Evolutionary conservation across 306 rosid genomes (phyloP).

Genomic region (Argentina anserina): DNA sequence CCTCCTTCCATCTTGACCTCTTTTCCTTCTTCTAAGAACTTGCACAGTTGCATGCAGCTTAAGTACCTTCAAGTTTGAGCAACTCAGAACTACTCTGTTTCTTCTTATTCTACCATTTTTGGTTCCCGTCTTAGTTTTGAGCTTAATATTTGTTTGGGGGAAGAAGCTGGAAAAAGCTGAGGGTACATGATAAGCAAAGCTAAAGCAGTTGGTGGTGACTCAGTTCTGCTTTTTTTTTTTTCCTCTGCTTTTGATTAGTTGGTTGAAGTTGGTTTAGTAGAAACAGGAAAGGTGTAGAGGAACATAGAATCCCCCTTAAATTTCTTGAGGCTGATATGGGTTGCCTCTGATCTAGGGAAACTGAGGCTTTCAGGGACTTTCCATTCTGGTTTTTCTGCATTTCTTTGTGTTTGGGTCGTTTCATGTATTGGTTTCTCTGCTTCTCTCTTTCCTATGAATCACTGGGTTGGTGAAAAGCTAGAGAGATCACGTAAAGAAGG

Average conservation of each 20-base stretch:
- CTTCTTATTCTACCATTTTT: neutral
- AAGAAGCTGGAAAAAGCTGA: conserved; percentile 6
- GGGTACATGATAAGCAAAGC: neutral
- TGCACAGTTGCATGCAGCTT: conserved; percentile 4
- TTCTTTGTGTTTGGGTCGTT: conserved; percentile 24
- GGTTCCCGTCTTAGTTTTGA: neutral
- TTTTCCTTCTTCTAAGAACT: conserved; percentile 1
- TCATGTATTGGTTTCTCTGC: conserved; percentile 10
- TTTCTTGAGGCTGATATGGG: conserved; percentile 37
- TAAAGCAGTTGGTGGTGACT: conserved; percentile 30
- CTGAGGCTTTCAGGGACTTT: conserved; percentile 17
- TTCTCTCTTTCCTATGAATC: conserved; percentile 31
- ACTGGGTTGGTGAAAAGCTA: conserved; percentile 32
- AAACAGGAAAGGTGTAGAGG: conserved; percentile 36
- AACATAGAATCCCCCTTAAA: conserved; percentile 1
- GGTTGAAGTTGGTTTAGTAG: conserved; percentile 30
- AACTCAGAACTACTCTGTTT: conserved; percentile 18
- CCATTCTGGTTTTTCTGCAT: conserved; percentile 15
- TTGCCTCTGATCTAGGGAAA: conserved; percentile 57
- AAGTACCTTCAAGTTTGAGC: conserved; percentile 28
- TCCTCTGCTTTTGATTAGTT: conserved; percentile 11
- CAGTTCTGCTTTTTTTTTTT: conserved; percentile 26
- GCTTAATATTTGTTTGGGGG: conserved; percentile 9
- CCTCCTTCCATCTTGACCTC: conserved; percentile 8
- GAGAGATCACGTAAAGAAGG: conserved; percentile 19